Evolutionary conservation across 495 filamentous ascomycete species (phyloP).

Genomic region (Penicillium canariense): DNA sequence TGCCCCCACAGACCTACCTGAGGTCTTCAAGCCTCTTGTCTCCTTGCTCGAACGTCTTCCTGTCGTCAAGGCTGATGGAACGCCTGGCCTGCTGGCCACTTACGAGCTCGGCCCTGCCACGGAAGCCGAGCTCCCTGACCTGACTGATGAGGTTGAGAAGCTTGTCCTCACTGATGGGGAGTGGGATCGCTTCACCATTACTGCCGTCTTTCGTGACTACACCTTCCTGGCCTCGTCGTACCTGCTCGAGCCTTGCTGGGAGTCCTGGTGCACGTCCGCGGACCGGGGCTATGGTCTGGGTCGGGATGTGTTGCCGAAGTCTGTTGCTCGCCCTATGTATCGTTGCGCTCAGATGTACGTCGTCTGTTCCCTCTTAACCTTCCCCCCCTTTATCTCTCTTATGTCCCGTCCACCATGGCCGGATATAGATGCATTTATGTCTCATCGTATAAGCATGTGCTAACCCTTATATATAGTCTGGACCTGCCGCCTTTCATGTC

Average conservation of each 20-base stretch:
- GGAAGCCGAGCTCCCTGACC: conserved; percentile 64
- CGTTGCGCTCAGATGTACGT: conserved; percentile 77
- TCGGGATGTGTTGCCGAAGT: conserved; percentile 63
- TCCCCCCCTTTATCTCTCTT: not conserved
- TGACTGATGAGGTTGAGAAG: conserved; percentile 67
- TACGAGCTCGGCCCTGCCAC: conserved; percentile 69
- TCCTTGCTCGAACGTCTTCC: conserved; percentile 72
- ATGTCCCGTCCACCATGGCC: not conserved
- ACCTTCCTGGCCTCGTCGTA: conserved; percentile 85
- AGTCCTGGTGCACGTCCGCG: conserved; percentile 57
- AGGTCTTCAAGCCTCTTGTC: conserved; percentile 66
- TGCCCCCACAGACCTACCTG: conserved; percentile 47
- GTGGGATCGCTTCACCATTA: conserved; percentile 68
- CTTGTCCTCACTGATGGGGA: conserved; percentile 48
- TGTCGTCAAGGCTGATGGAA: conserved; percentile 63
- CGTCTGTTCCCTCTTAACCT: not conserved
- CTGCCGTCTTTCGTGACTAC: conserved; percentile 86
- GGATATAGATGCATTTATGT: not conserved
- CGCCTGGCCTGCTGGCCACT: conserved; percentile 72
- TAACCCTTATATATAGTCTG: conserved; percentile 28
- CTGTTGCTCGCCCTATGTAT: conserved; percentile 71
- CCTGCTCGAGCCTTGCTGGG: conserved; percentile 90
- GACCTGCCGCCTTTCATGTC: conserved; percentile 81
- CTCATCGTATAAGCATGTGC: not conserved
- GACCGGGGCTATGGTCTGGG: conserved; percentile 74